A percentile compares a stretch with the other conserved stretches of the same genome.
Evolutionary conservation across 1,284 basidiomycete species (phyloP).

Genomic region (Sphagnurus paluster): DNA sequence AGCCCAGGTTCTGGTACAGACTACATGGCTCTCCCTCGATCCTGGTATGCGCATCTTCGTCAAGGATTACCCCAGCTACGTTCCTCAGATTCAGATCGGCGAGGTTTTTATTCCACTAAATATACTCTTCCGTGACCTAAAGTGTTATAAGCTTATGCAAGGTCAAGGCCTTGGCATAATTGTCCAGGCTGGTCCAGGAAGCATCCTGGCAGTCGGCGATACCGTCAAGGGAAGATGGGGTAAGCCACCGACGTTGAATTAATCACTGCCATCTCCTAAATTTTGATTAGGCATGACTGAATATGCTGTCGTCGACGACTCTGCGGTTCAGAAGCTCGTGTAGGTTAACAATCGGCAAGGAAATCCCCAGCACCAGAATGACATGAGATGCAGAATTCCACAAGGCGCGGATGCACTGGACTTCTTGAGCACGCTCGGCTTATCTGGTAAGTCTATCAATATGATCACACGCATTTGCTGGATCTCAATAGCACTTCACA

Average conservation of each 20-base stretch:
- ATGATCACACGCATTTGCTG: neutral
- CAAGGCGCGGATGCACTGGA: slow-evolving; percentile 64
- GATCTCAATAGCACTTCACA: neutral
- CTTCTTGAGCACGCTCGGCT: slow-evolving; percentile 76
- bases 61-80: slow-evolving; percentile 65
- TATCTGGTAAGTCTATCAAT: slow-evolving; percentile 47
- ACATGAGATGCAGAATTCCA: slow-evolving; percentile 42
- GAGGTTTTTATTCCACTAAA: slow-evolving; percentile 42
- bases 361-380: neutral
- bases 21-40: slow-evolving; percentile 78
- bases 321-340: slow-evolving; percentile 51
- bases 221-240: slow-evolving; percentile 60
- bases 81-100: slow-evolving; percentile 78
- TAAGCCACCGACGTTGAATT: slow-evolving; percentile 24
- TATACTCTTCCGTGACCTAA: neutral
- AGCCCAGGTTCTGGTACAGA: slow-evolving; percentile 68
- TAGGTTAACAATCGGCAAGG: slow-evolving; percentile 30
- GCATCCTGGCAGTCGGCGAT: slow-evolving; percentile 63
- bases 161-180: slow-evolving; percentile 72
- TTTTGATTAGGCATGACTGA: slow-evolving; percentile 72
- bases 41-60: slow-evolving; percentile 88
- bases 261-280: neutral
- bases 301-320: slow-evolving; percentile 67
- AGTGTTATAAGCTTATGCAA: slow-evolving; percentile 57
- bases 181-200: slow-evolving; percentile 54